Percentiles rank a stretch among this genome's conserved stretches.
phyloP scores from a whole-genome alignment of 1,139 yeast species.

The Suhomyces kunorum region DNA sequence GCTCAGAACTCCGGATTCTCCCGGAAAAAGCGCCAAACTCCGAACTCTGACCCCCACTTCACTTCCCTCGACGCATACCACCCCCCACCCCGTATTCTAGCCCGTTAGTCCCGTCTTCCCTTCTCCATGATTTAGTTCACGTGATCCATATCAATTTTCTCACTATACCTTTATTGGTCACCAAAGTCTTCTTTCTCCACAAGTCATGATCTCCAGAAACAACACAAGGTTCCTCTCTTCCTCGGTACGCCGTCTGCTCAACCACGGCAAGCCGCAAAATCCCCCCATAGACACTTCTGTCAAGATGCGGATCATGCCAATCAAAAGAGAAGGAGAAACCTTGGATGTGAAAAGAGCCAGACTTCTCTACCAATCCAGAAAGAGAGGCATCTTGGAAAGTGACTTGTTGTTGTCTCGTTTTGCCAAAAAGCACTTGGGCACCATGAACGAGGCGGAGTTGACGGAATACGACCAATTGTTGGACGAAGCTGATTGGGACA shows the following conservation, averaged over 20 bases:
- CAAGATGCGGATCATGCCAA: constrained; percentile 66
- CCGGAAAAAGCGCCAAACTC: too few species aligned
- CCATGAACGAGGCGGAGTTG: constrained; percentile 64
- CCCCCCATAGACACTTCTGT: constrained; percentile 36
- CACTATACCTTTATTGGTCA: not conserved
- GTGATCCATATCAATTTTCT: not conserved
- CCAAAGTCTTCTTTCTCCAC: too few species aligned
- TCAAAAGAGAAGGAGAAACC: constrained; percentile 73
- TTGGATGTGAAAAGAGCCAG: constrained; percentile 80
- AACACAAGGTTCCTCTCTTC: constrained; percentile 13
- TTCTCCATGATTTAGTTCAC: not conserved
- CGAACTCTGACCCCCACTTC: too few species aligned
- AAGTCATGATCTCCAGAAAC: constrained; percentile 2
- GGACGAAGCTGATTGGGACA: constrained; percentile 98
- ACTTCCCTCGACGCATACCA: too few species aligned
- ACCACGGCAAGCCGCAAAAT: constrained; percentile 49
- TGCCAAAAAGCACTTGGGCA: constrained; percentile 69
- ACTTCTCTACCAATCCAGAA: constrained; percentile 84
- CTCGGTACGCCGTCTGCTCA: constrained; percentile 23
- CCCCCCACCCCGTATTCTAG: too few species aligned
- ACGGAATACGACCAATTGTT: constrained; percentile 83
- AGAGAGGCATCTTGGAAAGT: constrained; percentile 93
- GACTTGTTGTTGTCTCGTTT: constrained; percentile 83
- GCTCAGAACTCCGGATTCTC: too few species aligned
- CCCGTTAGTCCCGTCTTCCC: too few species aligned